Conservation (phyloP, 2,329 filamentous ascomycete species). For the Trichophyton verrucosum region DNA sequence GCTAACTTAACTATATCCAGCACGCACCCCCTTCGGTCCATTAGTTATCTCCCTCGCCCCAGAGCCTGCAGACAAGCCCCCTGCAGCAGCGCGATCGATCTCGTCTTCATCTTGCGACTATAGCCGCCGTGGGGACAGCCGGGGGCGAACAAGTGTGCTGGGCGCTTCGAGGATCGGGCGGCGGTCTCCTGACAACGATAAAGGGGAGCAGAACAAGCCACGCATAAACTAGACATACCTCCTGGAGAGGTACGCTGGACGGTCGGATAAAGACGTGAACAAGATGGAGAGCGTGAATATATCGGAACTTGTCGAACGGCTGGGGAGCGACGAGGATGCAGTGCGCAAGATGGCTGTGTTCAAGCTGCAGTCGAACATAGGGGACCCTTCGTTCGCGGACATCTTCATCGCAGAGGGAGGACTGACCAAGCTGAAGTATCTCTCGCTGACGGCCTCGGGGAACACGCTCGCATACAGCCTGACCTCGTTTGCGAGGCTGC, state of each 20-base stretch:
- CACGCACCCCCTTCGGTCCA: no score
- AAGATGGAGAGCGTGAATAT: constrained; percentile 45
- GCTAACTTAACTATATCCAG: no score
- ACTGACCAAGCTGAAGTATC: constrained; percentile 62
- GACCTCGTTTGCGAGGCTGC: constrained; percentile 70
- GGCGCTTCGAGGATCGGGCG: background rate
- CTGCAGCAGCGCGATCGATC: background rate
- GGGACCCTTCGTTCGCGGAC: constrained; percentile 91
- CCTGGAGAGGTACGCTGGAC: background rate
- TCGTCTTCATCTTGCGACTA: background rate
- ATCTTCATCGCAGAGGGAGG: constrained; percentile 88
- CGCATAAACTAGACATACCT: background rate
- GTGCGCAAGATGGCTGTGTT: constrained; percentile 98
- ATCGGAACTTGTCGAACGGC: constrained; percentile 45
- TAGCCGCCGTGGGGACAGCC: background rate
- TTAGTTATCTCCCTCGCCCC: background rate
- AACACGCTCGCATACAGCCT: constrained; percentile 94
- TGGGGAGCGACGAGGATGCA: constrained; percentile 63
- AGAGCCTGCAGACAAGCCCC: background rate
- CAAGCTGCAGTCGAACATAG: constrained; percentile 90
- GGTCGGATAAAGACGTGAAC: background rate
- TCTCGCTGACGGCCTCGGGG: constrained; percentile 74
- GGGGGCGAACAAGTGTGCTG: no score
- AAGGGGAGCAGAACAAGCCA: background rate
- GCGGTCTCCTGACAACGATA: no score